phyloP scores from a whole-genome alignment of 2,329 filamentous ascomycete genomes.

The Neofusicoccum ribis region DNA sequence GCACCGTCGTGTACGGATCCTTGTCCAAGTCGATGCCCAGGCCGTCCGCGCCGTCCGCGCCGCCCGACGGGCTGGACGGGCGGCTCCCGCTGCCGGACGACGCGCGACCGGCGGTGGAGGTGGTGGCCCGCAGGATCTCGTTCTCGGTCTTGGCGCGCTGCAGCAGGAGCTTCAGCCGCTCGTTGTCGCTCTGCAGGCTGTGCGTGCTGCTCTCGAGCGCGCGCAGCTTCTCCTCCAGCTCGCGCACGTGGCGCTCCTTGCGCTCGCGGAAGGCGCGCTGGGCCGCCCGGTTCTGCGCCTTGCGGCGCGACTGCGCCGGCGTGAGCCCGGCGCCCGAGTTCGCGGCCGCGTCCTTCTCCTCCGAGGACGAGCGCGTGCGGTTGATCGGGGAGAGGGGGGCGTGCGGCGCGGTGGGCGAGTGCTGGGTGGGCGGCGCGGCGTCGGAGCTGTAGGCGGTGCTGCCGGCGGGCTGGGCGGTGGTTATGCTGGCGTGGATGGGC shows the following conservation, averaged over 20 bases:
- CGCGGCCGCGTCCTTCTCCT: conserved; percentile 28
- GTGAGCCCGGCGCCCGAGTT: conserved; percentile 34
- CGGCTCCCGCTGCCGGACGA: background rate
- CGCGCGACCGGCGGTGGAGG: background rate
- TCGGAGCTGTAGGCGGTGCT: conserved; percentile 27
- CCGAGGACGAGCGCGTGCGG: conserved; percentile 21
- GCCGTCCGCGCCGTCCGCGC: background rate
- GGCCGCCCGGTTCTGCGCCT: conserved; percentile 71
- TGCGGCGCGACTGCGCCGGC: conserved; percentile 57
- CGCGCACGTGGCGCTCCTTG: conserved; percentile 91
- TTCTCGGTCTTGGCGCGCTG: conserved; percentile 87
- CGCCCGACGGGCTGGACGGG: background rate
- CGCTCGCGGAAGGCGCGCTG: conserved; percentile 95
- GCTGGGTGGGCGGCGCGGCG: conserved; percentile 22
- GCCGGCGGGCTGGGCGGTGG: conserved; percentile 42
- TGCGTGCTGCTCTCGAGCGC: conserved; percentile 73
- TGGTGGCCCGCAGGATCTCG: conserved; percentile 79
- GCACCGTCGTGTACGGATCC: conserved; percentile 11
- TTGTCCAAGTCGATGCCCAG: background rate
- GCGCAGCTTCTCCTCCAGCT: conserved; percentile 83
- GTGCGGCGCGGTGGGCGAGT: background rate
- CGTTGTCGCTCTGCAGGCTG: conserved; percentile 76
- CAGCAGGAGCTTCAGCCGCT: conserved; percentile 79
- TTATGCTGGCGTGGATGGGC: conserved; percentile 23
- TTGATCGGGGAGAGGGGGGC: conserved; percentile 21